Conservation (phyloP, 2,329 filamentous ascomycete genomes). For the Fusarium sterilihyphosum region DNA sequence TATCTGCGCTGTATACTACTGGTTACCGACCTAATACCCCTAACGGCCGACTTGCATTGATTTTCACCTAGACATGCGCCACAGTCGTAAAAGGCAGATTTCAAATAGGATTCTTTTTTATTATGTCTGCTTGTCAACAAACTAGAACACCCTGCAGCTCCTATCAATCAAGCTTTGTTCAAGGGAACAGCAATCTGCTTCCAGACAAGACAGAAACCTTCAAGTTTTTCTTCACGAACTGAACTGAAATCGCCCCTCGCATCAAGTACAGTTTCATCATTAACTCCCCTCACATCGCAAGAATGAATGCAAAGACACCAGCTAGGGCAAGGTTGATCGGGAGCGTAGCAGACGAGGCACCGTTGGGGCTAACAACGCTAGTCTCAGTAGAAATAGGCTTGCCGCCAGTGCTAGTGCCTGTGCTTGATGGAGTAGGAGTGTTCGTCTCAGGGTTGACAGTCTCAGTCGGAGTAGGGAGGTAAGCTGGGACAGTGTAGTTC, state of each 20-base stretch:
- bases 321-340: slow-evolving; percentile 27
- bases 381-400: slow-evolving; percentile 24
- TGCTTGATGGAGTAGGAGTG: slow-evolving; percentile 24
- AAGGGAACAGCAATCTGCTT: neutral
- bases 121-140: slow-evolving; percentile 2
- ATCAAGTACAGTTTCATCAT: neutral
- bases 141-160: slow-evolving; percentile 10
- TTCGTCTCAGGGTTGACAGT: slow-evolving; percentile 23
- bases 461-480: slow-evolving; percentile 35
- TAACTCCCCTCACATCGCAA: slow-evolving; percentile 16
- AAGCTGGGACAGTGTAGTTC: slow-evolving; percentile 28
- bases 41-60: neutral
- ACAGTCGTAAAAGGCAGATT: neutral
- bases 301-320: slow-evolving; percentile 18
- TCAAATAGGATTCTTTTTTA: neutral
- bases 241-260: neutral
- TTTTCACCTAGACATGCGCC: neutral
- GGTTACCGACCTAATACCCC: neutral
- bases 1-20: neutral
- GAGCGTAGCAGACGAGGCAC: slow-evolving; percentile 18
- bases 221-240: slow-evolving; percentile 13
- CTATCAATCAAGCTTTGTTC: slow-evolving; percentile 11
- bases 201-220: neutral
- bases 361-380: slow-evolving; percentile 18
- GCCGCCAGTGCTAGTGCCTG: neutral